Conservation (phyloP, 176 grass and related monocot genomes). For the Tillandsia fasciculata region DNA sequence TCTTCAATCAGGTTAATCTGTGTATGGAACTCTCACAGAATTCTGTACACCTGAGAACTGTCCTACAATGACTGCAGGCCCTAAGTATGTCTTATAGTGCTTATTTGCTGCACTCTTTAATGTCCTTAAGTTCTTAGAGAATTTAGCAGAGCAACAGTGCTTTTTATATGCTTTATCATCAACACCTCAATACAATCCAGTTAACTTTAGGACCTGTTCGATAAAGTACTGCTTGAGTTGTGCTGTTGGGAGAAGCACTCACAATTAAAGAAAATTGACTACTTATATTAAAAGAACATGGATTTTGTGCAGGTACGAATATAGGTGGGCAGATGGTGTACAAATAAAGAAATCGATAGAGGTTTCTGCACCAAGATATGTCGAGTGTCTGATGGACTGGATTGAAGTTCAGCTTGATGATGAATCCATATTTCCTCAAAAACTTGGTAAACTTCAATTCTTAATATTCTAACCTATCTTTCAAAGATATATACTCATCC, state of each 20-base stretch:
- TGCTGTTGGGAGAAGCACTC: background rate
- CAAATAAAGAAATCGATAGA: slow-evolving; percentile 99
- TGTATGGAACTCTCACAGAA: slow-evolving; percentile 83
- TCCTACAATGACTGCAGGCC: slow-evolving; percentile 94
- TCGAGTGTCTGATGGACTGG: slow-evolving; percentile 99
- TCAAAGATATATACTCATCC: background rate
- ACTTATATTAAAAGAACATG: slow-evolving; percentile 9
- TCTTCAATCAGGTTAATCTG: slow-evolving; percentile 99
- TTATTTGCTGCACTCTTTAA: background rate
- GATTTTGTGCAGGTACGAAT: slow-evolving; percentile 65
- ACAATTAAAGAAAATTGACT: slow-evolving; percentile 5
- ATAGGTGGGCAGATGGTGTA: slow-evolving; percentile 98
- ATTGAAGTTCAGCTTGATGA: slow-evolving; percentile 97
- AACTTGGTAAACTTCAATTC: slow-evolving; percentile 51
- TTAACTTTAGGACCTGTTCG: slow-evolving; percentile 8
- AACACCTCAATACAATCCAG: background rate
- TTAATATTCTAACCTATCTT: background rate
- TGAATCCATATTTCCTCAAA: slow-evolving; percentile 96
- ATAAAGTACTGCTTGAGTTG: background rate
- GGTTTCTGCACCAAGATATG: slow-evolving; percentile 97
- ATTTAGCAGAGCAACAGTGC: background rate
- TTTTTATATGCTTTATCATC: background rate
- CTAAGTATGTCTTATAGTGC: slow-evolving; percentile 44
- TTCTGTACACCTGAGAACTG: slow-evolving; percentile 95
- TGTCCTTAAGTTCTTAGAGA: background rate